Conservation (phyloP, 169 alveolate genomes). For the Plasmodium cynomolgi region DNA sequence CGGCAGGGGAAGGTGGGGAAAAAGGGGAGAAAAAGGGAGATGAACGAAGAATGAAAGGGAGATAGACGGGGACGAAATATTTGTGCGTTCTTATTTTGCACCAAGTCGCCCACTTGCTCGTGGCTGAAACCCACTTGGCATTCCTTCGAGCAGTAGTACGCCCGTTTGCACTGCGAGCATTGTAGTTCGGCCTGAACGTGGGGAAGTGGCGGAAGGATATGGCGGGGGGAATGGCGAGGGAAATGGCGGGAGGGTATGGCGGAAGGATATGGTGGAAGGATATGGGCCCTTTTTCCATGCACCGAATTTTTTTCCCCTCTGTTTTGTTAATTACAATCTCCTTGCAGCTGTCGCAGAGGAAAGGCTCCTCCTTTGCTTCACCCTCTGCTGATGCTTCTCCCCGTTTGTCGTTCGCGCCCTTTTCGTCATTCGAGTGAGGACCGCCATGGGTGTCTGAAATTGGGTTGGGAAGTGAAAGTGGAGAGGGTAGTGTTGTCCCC, state of each 20-base stretch:
- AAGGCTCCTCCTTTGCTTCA: not conserved
- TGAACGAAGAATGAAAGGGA: not conserved
- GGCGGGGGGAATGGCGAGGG: too few species aligned
- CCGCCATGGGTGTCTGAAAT: slow-evolving; percentile 3
- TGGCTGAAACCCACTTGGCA: slow-evolving; percentile 14
- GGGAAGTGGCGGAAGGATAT: not conserved
- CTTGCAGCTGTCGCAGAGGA: slow-evolving; percentile 53
- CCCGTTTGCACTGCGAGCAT: slow-evolving; percentile 64
- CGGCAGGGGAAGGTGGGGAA: not conserved
- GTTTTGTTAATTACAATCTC: slow-evolving; percentile 34
- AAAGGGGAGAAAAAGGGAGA: not conserved
- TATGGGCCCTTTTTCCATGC: not conserved
- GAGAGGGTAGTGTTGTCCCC: not conserved
- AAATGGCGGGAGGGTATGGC: not conserved
- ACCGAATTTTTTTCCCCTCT: not conserved
- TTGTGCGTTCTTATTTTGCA: not conserved
- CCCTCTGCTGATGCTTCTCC: not conserved
- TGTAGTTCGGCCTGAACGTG: slow-evolving; percentile 60
- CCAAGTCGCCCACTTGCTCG: not conserved
- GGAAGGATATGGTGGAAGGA: not conserved
- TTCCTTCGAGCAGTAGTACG: slow-evolving; percentile 64
- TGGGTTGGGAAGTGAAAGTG: not conserved
- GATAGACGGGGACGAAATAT: not conserved
- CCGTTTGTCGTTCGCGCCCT: not conserved
- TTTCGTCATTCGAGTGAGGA: not conserved